phyloP scores from a whole-genome alignment of 1,284 basidiomycete genomes.

The Puccinia polysora region DNA sequence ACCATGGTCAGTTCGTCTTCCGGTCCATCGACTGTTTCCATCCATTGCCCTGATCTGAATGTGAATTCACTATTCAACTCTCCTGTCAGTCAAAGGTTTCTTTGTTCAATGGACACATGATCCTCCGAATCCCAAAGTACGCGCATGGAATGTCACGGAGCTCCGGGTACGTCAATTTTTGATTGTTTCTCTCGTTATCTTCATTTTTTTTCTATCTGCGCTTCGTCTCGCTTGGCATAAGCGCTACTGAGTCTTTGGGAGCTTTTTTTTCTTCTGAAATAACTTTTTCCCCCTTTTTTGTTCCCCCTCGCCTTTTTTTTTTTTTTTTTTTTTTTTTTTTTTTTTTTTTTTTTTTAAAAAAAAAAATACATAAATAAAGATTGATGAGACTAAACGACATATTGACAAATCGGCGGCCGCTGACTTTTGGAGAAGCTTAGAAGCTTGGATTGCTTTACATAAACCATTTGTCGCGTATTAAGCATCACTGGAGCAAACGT shows the following conservation, averaged over 20 bases:
- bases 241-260: background rate
- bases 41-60: no score
- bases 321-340: no score
- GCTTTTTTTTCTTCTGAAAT: background rate
- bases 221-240: constrained; percentile 18
- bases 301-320: no score
- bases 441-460: constrained; percentile 73
- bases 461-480: constrained; percentile 59
- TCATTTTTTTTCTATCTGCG: constrained; percentile 10
- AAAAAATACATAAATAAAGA: constrained; percentile 57
- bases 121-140: constrained; percentile 75
- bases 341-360: background rate
- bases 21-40: no score
- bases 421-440: constrained; percentile 87
- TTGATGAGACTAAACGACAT: constrained; percentile 81
- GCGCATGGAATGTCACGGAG: constrained; percentile 94
- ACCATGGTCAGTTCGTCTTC: constrained; percentile 70
- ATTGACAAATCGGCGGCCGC: constrained; percentile 93
- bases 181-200: constrained; percentile 22
- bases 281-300: no score
- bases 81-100: constrained; percentile 72
- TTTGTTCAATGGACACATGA: constrained; percentile 91
- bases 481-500: no score
- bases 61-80: no score
- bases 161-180: constrained; percentile 64